A percentile compares a stretch with the other conserved stretches of the same genome.
These are phyloP conservation scores for Panus rudis DNA, from an alignment of 768 basidiomycete species.

Conservation along the genomic window DNA sequence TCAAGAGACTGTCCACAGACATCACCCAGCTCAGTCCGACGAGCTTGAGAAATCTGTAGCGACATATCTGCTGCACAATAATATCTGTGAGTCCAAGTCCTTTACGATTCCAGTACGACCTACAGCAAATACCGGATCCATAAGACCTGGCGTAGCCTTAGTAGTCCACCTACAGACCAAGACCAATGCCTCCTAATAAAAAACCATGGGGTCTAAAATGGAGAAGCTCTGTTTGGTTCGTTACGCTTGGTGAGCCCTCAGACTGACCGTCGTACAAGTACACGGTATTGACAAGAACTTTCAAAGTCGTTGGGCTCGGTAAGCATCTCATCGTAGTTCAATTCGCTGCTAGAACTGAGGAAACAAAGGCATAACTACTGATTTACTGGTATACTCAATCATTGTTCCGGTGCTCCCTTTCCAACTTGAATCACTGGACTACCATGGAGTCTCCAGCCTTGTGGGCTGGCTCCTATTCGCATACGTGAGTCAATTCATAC, in stretches of 20 bases:
- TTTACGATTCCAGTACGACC: too few relatives aligned
- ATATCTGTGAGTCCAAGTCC: too few relatives aligned
- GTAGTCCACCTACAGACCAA: too few relatives aligned
- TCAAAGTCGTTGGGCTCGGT: conserved; percentile 25
- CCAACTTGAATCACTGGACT: conserved; percentile 28
- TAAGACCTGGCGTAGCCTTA: neutral
- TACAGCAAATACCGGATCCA: neutral
- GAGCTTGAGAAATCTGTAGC: too few relatives aligned
- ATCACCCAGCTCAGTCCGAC: too few relatives aligned
- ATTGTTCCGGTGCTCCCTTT: conserved; percentile 35
- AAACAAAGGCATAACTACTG: conserved; percentile 24
- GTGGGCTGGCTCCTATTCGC: conserved; percentile 35
- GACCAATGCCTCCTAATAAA: neutral
- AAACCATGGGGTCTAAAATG: conserved; percentile 26
- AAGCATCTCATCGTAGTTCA: neutral
- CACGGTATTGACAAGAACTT: neutral
- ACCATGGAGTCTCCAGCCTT: conserved; percentile 25
- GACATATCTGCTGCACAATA: too few relatives aligned
- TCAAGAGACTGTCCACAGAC: too few relatives aligned
- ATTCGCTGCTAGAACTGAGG: neutral
- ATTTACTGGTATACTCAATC: conserved; percentile 31
- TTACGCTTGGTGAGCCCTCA: conserved; percentile 24
- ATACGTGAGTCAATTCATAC: conserved; percentile 23
- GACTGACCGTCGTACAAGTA: neutral
- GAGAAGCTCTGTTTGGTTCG: conserved; percentile 29